Percentiles rank a stretch among this genome's conserved stretches.
phyloP scores from a whole-genome alignment of 1,284 basidiomycete genomes.

The Vanrija sp. region DNA sequence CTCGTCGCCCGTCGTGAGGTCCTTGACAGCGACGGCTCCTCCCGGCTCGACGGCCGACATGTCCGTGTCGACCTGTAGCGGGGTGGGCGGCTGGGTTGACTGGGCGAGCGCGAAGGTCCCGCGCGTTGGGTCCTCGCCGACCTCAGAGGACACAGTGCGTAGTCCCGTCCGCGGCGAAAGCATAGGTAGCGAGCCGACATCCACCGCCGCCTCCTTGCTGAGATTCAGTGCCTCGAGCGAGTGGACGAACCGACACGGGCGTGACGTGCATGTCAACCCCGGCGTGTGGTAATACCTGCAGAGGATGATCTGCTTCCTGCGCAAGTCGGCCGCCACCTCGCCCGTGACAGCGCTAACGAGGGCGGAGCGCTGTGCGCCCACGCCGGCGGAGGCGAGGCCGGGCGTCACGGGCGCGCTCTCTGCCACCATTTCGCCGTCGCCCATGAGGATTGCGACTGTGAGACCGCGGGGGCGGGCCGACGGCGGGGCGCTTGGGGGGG shows the following conservation, averaged over 20 bases:
- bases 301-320: constrained; percentile 34
- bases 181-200: background rate
- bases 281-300: constrained; percentile 49
- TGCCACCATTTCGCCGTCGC: constrained; percentile 25
- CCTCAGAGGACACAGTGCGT: background rate
- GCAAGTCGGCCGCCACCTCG: background rate
- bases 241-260: constrained; percentile 50
- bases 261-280: constrained; percentile 46
- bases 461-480: constrained; percentile 25
- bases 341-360: background rate
- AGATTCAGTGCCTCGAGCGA: constrained; percentile 19
- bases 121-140: constrained; percentile 24
- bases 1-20: constrained; percentile 28
- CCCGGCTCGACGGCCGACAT: constrained; percentile 15
- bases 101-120: constrained; percentile 39
- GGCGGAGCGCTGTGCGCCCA: background rate
- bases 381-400: constrained; percentile 2
- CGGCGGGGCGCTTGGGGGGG: background rate
- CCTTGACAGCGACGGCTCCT: constrained; percentile 27
- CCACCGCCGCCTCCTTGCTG: background rate
- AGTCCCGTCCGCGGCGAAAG: background rate
- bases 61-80: constrained; percentile 8
- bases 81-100: constrained; percentile 11
- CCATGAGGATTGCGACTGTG: constrained; percentile 36
- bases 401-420: constrained; percentile 33